Base-by-base conservation (phyloP, 208 protist species). In the Leishmania arabica region DNA sequence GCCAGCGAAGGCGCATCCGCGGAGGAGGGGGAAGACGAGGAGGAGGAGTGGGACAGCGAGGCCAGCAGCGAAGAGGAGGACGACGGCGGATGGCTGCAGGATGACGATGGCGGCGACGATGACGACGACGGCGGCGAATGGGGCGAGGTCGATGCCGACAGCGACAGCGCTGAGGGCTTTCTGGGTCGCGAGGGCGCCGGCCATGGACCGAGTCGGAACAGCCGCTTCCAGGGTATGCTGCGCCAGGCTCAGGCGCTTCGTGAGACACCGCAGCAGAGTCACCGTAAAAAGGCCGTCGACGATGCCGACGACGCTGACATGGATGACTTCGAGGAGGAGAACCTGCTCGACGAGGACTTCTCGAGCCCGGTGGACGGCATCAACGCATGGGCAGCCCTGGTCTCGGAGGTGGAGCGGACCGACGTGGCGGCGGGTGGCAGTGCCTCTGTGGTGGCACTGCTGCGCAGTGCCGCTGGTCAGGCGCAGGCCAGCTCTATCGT, bases 321-420 rank as follows among this genome's bases (percentile, higher is more conserved):
- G 34, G 81, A 87, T 40, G 86, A 94, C 68, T 83, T 89, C 19
- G 87, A 89, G 34, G 88, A 93, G 42, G 91, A 94, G 24, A 92
- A 97, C 82, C 70, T 95, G 40, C 84, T 95, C 11, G 91, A 94
- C 34, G 87, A 88, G 17, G 90, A 94, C 80, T 95, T 96, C 86
- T 84, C 90, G 47, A 92, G 86, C 53, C 89, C 93, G 11, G 68
- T 96, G 51, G 93, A 96, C 78, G 74, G 31, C 17, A 79, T 91
- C 27, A 95, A 95, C 74, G 85, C 84, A 66, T 96, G 93, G 93
- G 79, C 65, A 1, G 76, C 84, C 1, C 66, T 96, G 0, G 78
- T 91, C 56, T 47, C 88, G 34, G 82, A 85, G 68, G 80, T 89
- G 73, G 78, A 88, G 54, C 75, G 79, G 13, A 49, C 68, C 1